Conservation (phyloP, 1,284 basidiomycete genomes). For the Cerioporus squamosus region DNA sequence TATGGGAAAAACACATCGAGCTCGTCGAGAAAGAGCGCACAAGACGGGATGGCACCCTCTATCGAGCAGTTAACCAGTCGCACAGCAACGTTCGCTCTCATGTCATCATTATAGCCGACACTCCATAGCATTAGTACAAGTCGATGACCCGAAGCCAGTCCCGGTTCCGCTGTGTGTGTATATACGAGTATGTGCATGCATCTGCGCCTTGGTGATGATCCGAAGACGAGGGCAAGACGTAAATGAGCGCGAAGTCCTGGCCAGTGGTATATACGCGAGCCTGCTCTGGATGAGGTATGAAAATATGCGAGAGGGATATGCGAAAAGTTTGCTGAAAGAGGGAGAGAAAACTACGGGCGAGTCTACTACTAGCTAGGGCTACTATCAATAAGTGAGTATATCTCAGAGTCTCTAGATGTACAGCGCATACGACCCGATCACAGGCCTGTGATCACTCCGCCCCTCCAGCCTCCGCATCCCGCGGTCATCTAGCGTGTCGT, state of each 20-base stretch:
- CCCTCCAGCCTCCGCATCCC: conserved; percentile 78
- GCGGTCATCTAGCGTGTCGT: conserved; percentile 75
- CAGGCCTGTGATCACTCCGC: conserved; percentile 80
- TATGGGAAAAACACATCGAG: too few relatives aligned
- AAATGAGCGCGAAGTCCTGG: too few relatives aligned
- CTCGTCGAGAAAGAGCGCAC: too few relatives aligned
- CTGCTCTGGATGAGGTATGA: background rate
- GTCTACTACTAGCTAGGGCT: background rate
- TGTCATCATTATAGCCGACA: too few relatives aligned
- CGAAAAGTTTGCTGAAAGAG: background rate
- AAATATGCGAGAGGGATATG: background rate
- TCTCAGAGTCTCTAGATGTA: conserved; percentile 46
- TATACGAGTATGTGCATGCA: background rate
- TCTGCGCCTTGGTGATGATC: background rate
- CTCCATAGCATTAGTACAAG: background rate
- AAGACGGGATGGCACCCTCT: too few relatives aligned
- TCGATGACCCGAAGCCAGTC: background rate
- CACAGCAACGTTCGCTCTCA: too few relatives aligned
- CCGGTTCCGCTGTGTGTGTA: background rate
- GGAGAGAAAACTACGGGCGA: background rate
- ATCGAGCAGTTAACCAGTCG: too few relatives aligned
- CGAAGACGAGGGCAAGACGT: too few relatives aligned
- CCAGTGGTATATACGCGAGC: conserved; percentile 1
- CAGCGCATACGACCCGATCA: conserved; percentile 73
- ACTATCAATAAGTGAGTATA: background rate